These are phyloP conservation scores for Iris macrosiphon DNA, from an alignment of 106 monocot species.

Conservation along the genomic window DNA sequence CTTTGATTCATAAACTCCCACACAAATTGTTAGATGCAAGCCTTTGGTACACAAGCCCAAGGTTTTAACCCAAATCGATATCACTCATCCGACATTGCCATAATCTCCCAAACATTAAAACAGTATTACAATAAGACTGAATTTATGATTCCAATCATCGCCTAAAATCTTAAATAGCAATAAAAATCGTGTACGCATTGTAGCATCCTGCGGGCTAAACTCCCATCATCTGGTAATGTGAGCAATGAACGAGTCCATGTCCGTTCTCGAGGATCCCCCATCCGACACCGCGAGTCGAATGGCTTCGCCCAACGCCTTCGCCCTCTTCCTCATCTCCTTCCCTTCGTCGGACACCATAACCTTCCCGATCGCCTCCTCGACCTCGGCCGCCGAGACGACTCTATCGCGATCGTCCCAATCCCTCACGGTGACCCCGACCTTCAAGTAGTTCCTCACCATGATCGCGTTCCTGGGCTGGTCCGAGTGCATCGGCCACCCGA, in stretches of 20 bases:
- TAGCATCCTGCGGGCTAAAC: too few relatives aligned
- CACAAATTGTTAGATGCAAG: too few relatives aligned
- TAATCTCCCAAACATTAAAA: too few relatives aligned
- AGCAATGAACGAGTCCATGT: constrained; percentile 1
- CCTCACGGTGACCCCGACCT: neutral
- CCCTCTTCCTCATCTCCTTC: constrained; percentile 2
- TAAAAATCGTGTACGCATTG: too few relatives aligned
- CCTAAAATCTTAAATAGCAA: too few relatives aligned
- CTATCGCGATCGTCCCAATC: neutral
- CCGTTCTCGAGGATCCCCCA: neutral
- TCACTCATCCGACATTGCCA: too few relatives aligned
- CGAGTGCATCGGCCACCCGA: constrained; percentile 15
- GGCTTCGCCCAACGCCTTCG: neutral
- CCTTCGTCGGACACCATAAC: constrained; percentile 17
- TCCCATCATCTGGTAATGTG: constrained; percentile 2
- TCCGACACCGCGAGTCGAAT: neutral
- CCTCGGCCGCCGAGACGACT: neutral
- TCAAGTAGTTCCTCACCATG: neutral
- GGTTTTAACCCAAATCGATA: too few relatives aligned
- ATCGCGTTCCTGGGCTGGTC: constrained; percentile 14
- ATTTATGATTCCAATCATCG: too few relatives aligned
- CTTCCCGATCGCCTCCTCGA: neutral
- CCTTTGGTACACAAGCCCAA: too few relatives aligned
- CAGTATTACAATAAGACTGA: too few relatives aligned
- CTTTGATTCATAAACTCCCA: too few relatives aligned